Base-by-base conservation (phyloP, 139 green algal genomes). In the Chlorella vulgaris region DNA sequence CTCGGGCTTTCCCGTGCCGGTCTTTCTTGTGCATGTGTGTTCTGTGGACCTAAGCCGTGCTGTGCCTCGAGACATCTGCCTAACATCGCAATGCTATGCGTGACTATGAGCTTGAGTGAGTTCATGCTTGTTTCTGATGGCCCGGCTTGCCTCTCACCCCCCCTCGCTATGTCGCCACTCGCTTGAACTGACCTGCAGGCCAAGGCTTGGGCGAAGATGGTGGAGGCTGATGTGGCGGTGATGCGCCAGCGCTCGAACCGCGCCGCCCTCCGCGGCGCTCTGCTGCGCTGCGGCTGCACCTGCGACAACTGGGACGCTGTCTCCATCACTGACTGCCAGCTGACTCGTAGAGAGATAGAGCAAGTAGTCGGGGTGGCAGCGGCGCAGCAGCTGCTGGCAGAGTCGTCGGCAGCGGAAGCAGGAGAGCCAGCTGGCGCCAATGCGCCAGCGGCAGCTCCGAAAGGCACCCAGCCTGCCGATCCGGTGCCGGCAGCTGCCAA, bases 171-270 rank as follows among this genome's bases (percentile, higher is more conserved):
- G n/a, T n/a, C n/a, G n/a, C n/a, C n/a, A n/a, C n/a, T n/a, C n/a
- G n/a, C n/a, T n/a, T n/a, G n/a, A n/a, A n/a, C n/a, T n/a, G n/a
- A n/a, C n/a, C 31, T 69, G 50, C 77, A 82, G 77, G 47, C 82
- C 19, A 77, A 87, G 68, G 73, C 87, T 8, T 91, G 87, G 87
- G 90, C 88, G 43, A 75, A 78, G 71, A 83, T 85, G 87, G 38
- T 91, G 43, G 87, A 91, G 47, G 39, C 24, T 31, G 87, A 91
- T 38, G 63, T 81, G 74, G 78, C 77, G 1, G 80, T 66, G 29
- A 70, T 91, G 58, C 85, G 88, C 2, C 61, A 82, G 51, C 74
- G 80, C 24, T 47, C 69, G 50, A 91, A 91, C 77, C 75, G 86
- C 73, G 39, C 38, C 31, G 84, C 79, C 7, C 67, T 89, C 19